Evolutionary conservation across 176 grass and related monocot species (phyloP).

Genomic region (Triticum aestivum): IWGSC_CS_RefSeq_v2.1 NC_057803.1:75220930-75221429

Average conservation of each 20-base stretch:
- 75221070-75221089: constrained; percentile 51
- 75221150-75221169: background rate
- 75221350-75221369: constrained; percentile 9
- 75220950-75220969: too few relatives aligned
- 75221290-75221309: background rate
- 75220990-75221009: background rate
- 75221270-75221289: background rate
- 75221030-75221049: constrained; percentile 66
- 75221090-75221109: constrained; percentile 59
- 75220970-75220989: background rate
- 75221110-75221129: constrained; percentile 27
- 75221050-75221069: constrained; percentile 38
- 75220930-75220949: too few relatives aligned
- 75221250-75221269: background rate
- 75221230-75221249: background rate
- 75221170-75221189: background rate
- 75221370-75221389: constrained; percentile 25
- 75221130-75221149: background rate
- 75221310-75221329: background rate
- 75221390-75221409: constrained; percentile 55
- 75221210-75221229: background rate
- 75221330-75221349: background rate
- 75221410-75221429: constrained; percentile 51
- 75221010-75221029: constrained; percentile 34
- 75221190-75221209: background rate